A percentile compares a stretch with the other conserved stretches of the same genome.
These are phyloP conservation scores for Podaxis rugospora DNA, from an alignment of 768 basidiomycete species.

Conservation along the genomic window DNA sequence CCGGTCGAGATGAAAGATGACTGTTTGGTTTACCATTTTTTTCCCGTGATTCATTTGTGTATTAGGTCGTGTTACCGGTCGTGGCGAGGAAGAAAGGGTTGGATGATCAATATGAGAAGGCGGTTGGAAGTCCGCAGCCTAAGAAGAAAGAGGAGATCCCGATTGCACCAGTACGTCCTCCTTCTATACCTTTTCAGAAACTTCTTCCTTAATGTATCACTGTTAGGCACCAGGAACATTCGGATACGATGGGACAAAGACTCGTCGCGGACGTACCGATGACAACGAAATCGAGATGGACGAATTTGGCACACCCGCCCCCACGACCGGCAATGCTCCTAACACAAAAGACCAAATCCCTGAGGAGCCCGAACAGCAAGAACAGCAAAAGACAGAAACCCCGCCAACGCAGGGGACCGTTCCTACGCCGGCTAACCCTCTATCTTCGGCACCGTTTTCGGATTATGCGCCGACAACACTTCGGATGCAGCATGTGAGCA, in stretches of 20 bases:
- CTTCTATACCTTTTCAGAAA: background rate
- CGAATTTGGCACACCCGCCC: constrained; percentile 51
- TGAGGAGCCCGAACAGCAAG: constrained; percentile 14
- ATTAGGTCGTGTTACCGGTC: constrained; percentile 76
- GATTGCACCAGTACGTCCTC: constrained; percentile 53
- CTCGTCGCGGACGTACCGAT: constrained; percentile 42
- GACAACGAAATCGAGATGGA: constrained; percentile 53
- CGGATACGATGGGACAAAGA: constrained; percentile 71
- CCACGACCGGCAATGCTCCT: background rate
- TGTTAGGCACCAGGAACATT: constrained; percentile 83
- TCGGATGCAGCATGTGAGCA: background rate
- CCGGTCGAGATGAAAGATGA: background rate
- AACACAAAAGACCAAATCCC: background rate
- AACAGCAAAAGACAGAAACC: constrained; percentile 19
- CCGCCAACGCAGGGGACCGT: constrained; percentile 24
- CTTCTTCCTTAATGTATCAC: background rate
- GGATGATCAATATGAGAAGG: constrained; percentile 63
- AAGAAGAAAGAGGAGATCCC: constrained; percentile 31
- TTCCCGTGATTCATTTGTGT: background rate
- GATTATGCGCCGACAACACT: constrained; percentile 41
- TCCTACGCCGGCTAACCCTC: constrained; percentile 30
- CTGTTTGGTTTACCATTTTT: background rate
- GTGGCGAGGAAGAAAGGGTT: constrained; percentile 82
- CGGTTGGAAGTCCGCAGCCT: constrained; percentile 62
- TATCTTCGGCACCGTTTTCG: constrained; percentile 59